Evolutionary conservation across 805 yeast species (phyloP).

Genomic region (Teunomyces pallodes): DNA sequence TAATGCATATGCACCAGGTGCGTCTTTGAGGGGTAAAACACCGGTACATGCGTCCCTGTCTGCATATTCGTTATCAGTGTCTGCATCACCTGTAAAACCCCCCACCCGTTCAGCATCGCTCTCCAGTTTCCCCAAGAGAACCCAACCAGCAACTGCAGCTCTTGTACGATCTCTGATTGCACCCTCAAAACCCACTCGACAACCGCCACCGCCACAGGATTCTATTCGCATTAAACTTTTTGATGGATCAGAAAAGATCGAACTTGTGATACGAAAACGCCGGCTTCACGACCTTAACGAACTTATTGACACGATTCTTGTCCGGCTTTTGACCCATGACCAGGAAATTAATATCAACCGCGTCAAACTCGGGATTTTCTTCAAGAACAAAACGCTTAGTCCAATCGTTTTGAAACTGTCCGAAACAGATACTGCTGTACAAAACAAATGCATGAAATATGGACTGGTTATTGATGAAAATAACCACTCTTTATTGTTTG

Average conservation of each 20-base stretch:
- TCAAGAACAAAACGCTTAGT: constrained; percentile 16
- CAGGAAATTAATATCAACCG: constrained; percentile 13
- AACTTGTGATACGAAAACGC: constrained; percentile 14
- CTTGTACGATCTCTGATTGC: background rate
- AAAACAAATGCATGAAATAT: constrained; percentile 1
- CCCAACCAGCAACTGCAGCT: background rate
- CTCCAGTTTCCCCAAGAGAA: background rate
- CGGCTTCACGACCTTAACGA: constrained; percentile 15
- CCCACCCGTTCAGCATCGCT: background rate
- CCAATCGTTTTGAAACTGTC: constrained; percentile 17
- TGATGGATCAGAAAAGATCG: constrained; percentile 7
- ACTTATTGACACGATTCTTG: constrained; percentile 15
- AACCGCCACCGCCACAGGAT: background rate
- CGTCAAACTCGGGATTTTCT: constrained; percentile 13
- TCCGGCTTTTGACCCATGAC: constrained; percentile 13
- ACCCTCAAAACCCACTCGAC: background rate
- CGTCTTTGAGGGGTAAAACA: background rate
- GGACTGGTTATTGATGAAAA: constrained; percentile 3
- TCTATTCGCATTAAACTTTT: constrained; percentile 6
- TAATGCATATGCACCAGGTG: background rate
- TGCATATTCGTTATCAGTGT: background rate
- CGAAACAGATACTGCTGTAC: constrained; percentile 1
- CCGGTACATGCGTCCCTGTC: background rate
- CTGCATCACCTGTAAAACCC: background rate
- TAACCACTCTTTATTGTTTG: constrained; percentile 16